Base-by-base conservation (phyloP, 2,329 filamentous ascomycete genomes). In the Trichoderma sp. region DNA sequence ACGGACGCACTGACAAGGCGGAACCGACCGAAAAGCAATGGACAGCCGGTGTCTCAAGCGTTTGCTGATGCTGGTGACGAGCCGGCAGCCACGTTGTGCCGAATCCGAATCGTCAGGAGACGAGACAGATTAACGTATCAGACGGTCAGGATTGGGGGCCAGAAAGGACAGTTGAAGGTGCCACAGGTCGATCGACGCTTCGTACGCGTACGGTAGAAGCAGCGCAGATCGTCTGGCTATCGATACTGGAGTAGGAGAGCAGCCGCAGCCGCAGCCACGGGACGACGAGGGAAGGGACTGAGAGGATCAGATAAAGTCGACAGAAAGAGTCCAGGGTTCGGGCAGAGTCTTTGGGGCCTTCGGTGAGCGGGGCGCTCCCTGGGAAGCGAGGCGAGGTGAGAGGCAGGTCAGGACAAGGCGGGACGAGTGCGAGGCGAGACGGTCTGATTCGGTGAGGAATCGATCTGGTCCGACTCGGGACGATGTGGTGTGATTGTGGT, bases 41-140 rank as follows among this genome's bases (percentile, higher is more conserved):
- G 7, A 45, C 19, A 39, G 39, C 26, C 48, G 60, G 28, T 28
- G 43, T 9, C 26, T 50, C 39, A 55, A 9, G 50, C 45, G 19
- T n/a, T 39, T 47, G 50, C 28, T 55, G 50, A 30, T 63, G 48
- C 24, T 54, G 60, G 41, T 52, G 39, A 54, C 41, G 59, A 45
- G 50, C 50, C 61, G 61, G 61, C 61, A 41, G 21, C 10, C n/a
- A 56, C 61, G 61, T 64, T 64, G 61, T 51, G 45, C 61, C 61
- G 61, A 64, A 57, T 43, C 61, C 61, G 52, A 57, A 24, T 28
- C 43, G 61, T 57, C 61, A 64, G 54, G 61, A 64, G 60, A 63
- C 60, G 26, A 14, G 43, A 28, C 7, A 47, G 39, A 45, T 47
- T 34, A 52, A 62, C 43, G 48, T 62, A 62, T 63, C 50, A 63